Conservation (phyloP, 306 rosid genomes). For the Corylus avellana region DNA sequence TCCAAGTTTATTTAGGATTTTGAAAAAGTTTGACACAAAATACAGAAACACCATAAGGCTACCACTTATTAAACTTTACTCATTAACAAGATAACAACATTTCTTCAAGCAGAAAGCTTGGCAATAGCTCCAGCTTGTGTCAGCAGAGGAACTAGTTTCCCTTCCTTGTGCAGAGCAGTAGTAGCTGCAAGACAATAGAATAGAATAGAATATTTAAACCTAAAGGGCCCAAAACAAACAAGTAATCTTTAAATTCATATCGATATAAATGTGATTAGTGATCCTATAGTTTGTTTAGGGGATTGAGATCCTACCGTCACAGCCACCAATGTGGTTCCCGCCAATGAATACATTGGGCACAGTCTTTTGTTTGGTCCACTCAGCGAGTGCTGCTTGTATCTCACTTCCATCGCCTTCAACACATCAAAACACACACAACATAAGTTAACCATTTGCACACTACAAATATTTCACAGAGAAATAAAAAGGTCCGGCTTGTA, state of each 20-base stretch:
- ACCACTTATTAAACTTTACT: background rate
- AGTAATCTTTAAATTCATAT: background rate
- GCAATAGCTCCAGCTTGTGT: slow-evolving; percentile 64
- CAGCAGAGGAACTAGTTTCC: slow-evolving; percentile 70
- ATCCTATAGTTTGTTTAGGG: background rate
- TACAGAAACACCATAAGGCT: background rate
- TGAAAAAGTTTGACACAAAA: background rate
- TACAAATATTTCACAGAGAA: background rate
- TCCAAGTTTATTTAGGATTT: slow-evolving; percentile 2
- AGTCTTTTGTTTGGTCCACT: slow-evolving; percentile 76
- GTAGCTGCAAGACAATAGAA: slow-evolving; percentile 55
- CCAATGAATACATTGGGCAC: slow-evolving; percentile 94
- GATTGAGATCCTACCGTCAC: slow-evolving; percentile 59
- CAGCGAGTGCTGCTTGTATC: slow-evolving; percentile 61
- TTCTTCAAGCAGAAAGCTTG: slow-evolving; percentile 35
- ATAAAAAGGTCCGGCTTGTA: background rate
- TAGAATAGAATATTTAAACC: slow-evolving; percentile 14
- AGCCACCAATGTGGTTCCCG: slow-evolving; percentile 93
- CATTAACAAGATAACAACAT: background rate
- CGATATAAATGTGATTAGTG: background rate
- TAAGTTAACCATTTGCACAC: background rate
- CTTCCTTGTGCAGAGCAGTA: slow-evolving; percentile 48
- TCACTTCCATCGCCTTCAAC: slow-evolving; percentile 79
- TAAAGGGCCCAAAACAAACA: background rate
- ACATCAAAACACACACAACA: slow-evolving; percentile 14